Evolutionary conservation across 2,329 filamentous ascomycete genomes (phyloP), one percentile per base, ranked within the genome.

Genomic region (Hirsutella thompsonii): DNA sequence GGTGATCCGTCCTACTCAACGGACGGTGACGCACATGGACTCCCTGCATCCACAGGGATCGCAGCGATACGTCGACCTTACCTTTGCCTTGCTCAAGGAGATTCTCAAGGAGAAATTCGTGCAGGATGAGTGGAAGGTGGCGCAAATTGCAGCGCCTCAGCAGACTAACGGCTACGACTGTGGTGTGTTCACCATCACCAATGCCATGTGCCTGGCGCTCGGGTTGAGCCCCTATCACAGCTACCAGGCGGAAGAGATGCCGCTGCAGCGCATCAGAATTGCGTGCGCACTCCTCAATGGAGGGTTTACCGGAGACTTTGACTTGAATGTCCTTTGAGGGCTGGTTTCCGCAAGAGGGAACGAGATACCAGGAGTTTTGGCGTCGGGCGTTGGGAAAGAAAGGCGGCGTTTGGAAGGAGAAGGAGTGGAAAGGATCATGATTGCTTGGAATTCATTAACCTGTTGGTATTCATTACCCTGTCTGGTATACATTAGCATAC

Each of bases 131-230:
- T 89, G 83, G 83, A 64, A 56, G 20, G 61, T 67, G 1, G 60
- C 72, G 8, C 55, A 60, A n/a, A 65, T 70, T 36, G 56, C 59
- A 14, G 74, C 72, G 29, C 69, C 74, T 0, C 51, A 47, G 3
- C 83, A 89, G 56, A 66, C 61, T 20, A 89, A 89, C 52, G 70
- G 71, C 1, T 76, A 72, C 52, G 84, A 89, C 55, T 89, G 84
- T 49, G 84, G 84, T n/a, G 74, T 87, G 3, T 85, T 86, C 55
- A 75, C 80, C 13, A 76, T 85, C 48, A 74, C 83, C 16, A 90
- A 89, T 52, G 79, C 74, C 14, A 70, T 86, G 37, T 83, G 77
- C 42, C 51, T 78, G 29, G 65, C 70, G 0, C 52, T 77, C 26
- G 73, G 73, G 1, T 48, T 77, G 16, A 68, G 67, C 44, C 72